Base-by-base conservation (phyloP, 148 eudicot species). In the Vaccinium darrowii region DNA sequence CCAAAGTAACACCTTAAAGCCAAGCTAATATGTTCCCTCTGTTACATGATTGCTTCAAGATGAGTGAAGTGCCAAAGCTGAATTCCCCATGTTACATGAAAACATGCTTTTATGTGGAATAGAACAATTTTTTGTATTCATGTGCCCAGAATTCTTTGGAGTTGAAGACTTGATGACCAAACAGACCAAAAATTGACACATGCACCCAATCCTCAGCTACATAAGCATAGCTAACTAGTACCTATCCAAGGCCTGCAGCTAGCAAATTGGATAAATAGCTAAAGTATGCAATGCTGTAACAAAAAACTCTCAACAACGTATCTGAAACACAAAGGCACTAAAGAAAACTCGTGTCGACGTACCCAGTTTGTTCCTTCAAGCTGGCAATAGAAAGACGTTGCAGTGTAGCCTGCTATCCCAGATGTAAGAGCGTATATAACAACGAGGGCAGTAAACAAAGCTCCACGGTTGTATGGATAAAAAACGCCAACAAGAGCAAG, bases 281-380 rank as follows among this genome's bases (percentile, higher is more conserved):
- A 23, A 67, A 67, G 36, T 25, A 67, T 67, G 36, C 73, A 25
- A 67, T 10, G 15, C 33, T 10, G 73, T 3, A 25, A 25, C 3
- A 11, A 67, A 67, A 62, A 21, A 7, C 27, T 30, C 5, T 53
- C 15, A 53, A 53, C 56, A 53, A 53, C 56, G 5, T 58, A 15
- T 58, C 18, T 58, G 63, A 58, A 58, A 72, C 16, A 36, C 49
- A 33, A 2, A 15, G 47, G 76, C 12, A 50, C 54, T 5, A 19
- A 53, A 71, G 80, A 30, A 36, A 72, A 72, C 36, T n/a, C 23
- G 7, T 14, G 27, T 30, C 27, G 10, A 69, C 85, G 75, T 89
- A 89, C 92, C 91, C 92, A 90, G 43, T 88, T 90, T 80, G 87
- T 87, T 86, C 92, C 92, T 80, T 90, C 92, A 43, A 90, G 87